Percentiles rank a stretch among this genome's conserved stretches.
phyloP scores from a whole-genome alignment of 495 filamentous ascomycete genomes.

The Penicillium mononematosum region DNA sequence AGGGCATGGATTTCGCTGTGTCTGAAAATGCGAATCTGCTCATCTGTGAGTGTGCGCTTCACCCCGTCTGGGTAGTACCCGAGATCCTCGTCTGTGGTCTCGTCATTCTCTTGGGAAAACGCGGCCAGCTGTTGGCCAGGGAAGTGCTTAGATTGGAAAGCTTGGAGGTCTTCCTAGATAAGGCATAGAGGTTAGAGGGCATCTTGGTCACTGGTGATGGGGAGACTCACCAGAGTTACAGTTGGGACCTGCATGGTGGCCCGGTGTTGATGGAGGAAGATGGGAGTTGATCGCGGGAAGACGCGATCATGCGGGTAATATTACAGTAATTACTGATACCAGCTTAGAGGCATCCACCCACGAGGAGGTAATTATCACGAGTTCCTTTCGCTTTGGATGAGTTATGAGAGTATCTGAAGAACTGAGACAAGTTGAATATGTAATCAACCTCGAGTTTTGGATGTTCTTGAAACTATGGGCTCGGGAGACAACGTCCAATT shows the following conservation, averaged over 20 bases:
- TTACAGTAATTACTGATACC: slow-evolving; percentile 15
- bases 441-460: not conserved
- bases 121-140: slow-evolving; percentile 30
- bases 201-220: slow-evolving; percentile 10
- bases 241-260: slow-evolving; percentile 35
- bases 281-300: slow-evolving; percentile 10
- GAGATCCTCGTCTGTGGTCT: slow-evolving; percentile 66
- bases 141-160: slow-evolving; percentile 68
- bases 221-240: slow-evolving; percentile 52
- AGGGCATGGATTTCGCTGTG: slow-evolving; percentile 82
- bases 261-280: slow-evolving; percentile 5
- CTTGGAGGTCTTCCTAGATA: slow-evolving; percentile 65
- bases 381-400: not conserved
- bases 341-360: not conserved
- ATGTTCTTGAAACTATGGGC: not conserved
- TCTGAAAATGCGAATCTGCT: slow-evolving; percentile 86
- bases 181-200: not conserved
- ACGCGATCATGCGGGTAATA: slow-evolving; percentile 12
- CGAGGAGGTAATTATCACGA: not conserved
- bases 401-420: not conserved
- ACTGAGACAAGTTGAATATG: not conserved
- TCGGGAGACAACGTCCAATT: not conserved
- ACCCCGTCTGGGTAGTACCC: slow-evolving; percentile 88
- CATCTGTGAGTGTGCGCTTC: slow-evolving; percentile 89
- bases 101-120: slow-evolving; percentile 24